phyloP scores from a whole-genome alignment of 1,284 basidiomycete genomes.

The Sporisorium graminicola region DNA sequence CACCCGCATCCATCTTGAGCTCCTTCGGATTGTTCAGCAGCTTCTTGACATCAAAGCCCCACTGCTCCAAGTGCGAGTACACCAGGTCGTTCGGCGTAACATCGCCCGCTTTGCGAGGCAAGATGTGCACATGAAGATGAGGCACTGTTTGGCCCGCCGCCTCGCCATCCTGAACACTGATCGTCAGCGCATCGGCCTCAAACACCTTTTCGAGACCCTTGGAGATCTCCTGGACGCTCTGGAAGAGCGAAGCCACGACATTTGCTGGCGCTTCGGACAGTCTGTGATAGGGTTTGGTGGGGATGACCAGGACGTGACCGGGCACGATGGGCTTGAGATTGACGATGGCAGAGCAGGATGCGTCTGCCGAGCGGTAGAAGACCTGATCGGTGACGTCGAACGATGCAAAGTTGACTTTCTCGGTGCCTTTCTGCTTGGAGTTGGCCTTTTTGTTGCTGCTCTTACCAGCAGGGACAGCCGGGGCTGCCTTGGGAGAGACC shows the following conservation, averaged over 20 bases:
- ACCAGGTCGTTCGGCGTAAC: conserved; percentile 64
- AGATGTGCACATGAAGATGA: conserved; percentile 67
- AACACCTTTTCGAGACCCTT: conserved; percentile 55
- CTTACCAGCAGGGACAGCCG: conserved; percentile 15
- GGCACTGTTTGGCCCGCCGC: conserved; percentile 62
- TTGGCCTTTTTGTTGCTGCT: background rate
- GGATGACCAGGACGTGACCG: conserved; percentile 66
- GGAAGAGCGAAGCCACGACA: conserved; percentile 54
- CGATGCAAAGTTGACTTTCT: conserved; percentile 38
- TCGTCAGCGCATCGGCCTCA: conserved; percentile 58
- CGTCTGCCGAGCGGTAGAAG: conserved; percentile 46
- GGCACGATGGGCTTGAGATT: conserved; percentile 69
- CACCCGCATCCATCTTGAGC: conserved; percentile 47
- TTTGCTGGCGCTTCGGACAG: conserved; percentile 51
- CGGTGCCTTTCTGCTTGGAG: background rate
- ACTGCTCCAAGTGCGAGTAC: conserved; percentile 55
- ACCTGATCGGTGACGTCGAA: conserved; percentile 57
- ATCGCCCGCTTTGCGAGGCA: conserved; percentile 64
- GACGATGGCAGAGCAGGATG: conserved; percentile 53
- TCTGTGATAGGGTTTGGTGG: conserved; percentile 51
- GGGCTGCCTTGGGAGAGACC: conserved; percentile 39
- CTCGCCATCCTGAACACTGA: conserved; percentile 65
- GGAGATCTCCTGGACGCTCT: conserved; percentile 57
- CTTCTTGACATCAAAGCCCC: conserved; percentile 52
- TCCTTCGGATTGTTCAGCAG: conserved; percentile 21